Evolutionary conservation across 176 grass and related monocot genomes (phyloP).

Genomic region (Phoenix roebelenii): DNA sequence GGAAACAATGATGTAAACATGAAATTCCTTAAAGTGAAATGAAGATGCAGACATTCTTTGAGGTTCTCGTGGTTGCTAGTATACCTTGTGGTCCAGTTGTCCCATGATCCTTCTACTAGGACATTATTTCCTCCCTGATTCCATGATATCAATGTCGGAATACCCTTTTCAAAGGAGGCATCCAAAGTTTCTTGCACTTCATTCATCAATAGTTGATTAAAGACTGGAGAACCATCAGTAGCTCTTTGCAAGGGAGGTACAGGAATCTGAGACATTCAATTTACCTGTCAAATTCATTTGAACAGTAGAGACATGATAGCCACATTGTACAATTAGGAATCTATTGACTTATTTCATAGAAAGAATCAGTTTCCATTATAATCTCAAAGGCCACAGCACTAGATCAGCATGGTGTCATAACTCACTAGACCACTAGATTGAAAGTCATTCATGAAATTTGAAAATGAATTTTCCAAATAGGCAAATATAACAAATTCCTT

Average conservation of each 20-base stretch:
- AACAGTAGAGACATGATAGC: neutral
- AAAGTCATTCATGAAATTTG: too few species aligned
- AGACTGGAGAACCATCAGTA: slow-evolving; percentile 56
- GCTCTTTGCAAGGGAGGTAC: slow-evolving; percentile 77
- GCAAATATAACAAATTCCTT: too few species aligned
- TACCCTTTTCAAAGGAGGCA: slow-evolving; percentile 64
- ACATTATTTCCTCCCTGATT: slow-evolving; percentile 74
- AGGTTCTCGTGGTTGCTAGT: neutral
- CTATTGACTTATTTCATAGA: too few species aligned
- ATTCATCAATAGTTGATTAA: slow-evolving; percentile 63
- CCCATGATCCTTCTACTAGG: slow-evolving; percentile 97
- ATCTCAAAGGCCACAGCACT: too few species aligned
- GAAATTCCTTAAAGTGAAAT: neutral
- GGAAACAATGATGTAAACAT: slow-evolving; percentile 10
- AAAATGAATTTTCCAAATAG: too few species aligned
- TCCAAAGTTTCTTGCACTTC: slow-evolving; percentile 52
- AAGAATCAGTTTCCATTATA: too few species aligned
- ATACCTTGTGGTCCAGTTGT: slow-evolving; percentile 94
- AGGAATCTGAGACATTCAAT: slow-evolving; percentile 56
- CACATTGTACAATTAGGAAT: too few species aligned
- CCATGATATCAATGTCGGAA: slow-evolving; percentile 86
- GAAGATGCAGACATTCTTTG: neutral
- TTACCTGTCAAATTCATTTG: slow-evolving; percentile 1
- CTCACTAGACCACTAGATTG: too few species aligned
- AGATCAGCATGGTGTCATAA: too few species aligned